phyloP scores from a whole-genome alignment of 139 green algal genomes.

The Ulvella scutata region DNA sequence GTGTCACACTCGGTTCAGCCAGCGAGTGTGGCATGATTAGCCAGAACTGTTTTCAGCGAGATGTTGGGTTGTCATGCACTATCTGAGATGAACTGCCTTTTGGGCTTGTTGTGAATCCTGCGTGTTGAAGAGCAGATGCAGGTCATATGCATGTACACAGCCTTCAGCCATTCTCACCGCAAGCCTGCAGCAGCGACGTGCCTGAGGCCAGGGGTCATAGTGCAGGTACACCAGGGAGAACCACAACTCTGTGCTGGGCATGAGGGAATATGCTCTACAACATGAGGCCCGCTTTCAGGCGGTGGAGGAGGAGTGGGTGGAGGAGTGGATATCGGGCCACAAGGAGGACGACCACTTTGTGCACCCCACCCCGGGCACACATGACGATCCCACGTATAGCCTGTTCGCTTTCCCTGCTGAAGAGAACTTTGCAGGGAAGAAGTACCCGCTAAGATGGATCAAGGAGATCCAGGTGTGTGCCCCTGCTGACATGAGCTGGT shows the following conservation, averaged over 20 bases:
- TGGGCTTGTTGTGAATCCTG: conserved; percentile 9
- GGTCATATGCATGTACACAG: background rate
- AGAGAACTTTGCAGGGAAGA: conserved; percentile 59
- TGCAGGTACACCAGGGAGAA: conserved; percentile 47
- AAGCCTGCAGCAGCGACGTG: no score
- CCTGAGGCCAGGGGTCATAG: no score
- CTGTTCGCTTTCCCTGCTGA: conserved; percentile 58
- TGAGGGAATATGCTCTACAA: conserved; percentile 43
- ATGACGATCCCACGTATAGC: conserved; percentile 10
- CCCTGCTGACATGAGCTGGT: conserved; percentile 13
- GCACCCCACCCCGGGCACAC: background rate
- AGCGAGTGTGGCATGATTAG: no score
- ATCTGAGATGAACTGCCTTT: no score
- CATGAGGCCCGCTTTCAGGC: conserved; percentile 22
- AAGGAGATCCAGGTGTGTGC: conserved; percentile 26
- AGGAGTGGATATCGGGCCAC: conserved; percentile 16
- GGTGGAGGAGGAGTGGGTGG: conserved; percentile 15
- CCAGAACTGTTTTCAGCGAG: no score
- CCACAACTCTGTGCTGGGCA: conserved; percentile 66
- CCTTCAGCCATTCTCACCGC: no score
- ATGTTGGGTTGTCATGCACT: no score
- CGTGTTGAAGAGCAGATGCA: background rate
- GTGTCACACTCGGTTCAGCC: no score
- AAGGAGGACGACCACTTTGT: conserved; percentile 2
- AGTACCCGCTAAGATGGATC: conserved; percentile 50